Conservation (phyloP, 768 basidiomycete species). For the Tricholomella constricta region DNA sequence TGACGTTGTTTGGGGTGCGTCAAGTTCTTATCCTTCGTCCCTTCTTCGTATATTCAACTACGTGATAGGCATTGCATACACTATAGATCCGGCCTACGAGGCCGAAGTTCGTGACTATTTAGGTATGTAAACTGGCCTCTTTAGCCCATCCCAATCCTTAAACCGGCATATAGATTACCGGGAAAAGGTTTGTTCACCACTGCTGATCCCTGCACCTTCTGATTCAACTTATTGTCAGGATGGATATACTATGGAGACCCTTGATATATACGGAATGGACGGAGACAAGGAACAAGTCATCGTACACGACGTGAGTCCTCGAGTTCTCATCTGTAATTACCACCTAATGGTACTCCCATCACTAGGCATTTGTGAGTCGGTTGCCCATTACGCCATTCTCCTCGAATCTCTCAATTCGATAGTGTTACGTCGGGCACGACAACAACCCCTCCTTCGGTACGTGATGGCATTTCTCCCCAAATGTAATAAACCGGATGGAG, state of each 20-base stretch:
- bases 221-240: constrained; percentile 50
- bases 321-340: background rate
- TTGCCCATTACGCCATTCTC: background rate
- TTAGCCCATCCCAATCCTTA: background rate
- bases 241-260: constrained; percentile 82
- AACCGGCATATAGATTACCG: constrained; percentile 59
- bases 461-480: constrained; percentile 18
- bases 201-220: too few species aligned
- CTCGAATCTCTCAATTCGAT: background rate
- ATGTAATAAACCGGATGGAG: background rate
- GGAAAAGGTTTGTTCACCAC: constrained; percentile 63
- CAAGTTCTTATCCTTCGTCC: background rate
- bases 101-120: constrained; percentile 81
- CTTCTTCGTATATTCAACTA: background rate
- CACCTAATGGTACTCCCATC: constrained; percentile 10
- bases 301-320: constrained; percentile 51
- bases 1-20: constrained; percentile 83
- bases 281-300: constrained; percentile 55
- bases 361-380: constrained; percentile 53
- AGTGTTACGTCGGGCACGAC: constrained; percentile 87
- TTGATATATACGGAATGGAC: constrained; percentile 70
- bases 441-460: constrained; percentile 89
- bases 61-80: constrained; percentile 73
- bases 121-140: constrained; percentile 46
- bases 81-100: constrained; percentile 77